Evolutionary conservation across 768 basidiomycete species (phyloP).

Genomic region (Psilocybe tampanensis): DNA sequence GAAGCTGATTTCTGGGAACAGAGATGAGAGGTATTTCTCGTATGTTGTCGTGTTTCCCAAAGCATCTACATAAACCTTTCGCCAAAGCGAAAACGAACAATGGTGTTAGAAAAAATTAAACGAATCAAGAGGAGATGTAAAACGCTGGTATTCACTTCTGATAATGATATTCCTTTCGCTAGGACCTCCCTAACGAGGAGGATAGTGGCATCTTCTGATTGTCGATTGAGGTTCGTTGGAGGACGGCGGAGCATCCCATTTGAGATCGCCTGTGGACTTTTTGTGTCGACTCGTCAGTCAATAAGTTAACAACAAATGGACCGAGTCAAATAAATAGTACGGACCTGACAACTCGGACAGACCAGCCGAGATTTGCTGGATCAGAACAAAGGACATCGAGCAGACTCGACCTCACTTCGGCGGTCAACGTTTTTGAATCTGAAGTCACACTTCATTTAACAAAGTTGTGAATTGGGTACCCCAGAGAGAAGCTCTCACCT

Average conservation of each 20-base stretch:
- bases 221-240: slow-evolving; percentile 85
- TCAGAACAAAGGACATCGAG: slow-evolving; percentile 71
- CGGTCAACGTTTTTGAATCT: slow-evolving; percentile 94
- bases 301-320: neutral
- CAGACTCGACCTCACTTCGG: slow-evolving; percentile 65
- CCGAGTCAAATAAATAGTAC: too few relatives aligned
- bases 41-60: slow-evolving; percentile 87
- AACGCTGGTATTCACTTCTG: slow-evolving; percentile 59
- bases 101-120: neutral
- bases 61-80: slow-evolving; percentile 91
- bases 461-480: neutral
- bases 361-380: slow-evolving; percentile 76
- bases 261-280: slow-evolving; percentile 91
- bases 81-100: too few relatives aligned
- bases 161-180: slow-evolving; percentile 75
- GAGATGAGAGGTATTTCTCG: slow-evolving; percentile 75
- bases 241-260: slow-evolving; percentile 86
- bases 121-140: too few relatives aligned
- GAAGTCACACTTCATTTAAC: neutral
- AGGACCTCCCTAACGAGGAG: slow-evolving; percentile 85
- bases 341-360: slow-evolving; percentile 76
- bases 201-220: slow-evolving; percentile 89
- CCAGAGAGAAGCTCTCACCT: slow-evolving; percentile 53
- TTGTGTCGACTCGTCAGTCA: neutral
- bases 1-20: slow-evolving; percentile 85